Base-by-base conservation (phyloP, 1,284 basidiomycete genomes). In the Malassezia brasiliensis region DNA sequence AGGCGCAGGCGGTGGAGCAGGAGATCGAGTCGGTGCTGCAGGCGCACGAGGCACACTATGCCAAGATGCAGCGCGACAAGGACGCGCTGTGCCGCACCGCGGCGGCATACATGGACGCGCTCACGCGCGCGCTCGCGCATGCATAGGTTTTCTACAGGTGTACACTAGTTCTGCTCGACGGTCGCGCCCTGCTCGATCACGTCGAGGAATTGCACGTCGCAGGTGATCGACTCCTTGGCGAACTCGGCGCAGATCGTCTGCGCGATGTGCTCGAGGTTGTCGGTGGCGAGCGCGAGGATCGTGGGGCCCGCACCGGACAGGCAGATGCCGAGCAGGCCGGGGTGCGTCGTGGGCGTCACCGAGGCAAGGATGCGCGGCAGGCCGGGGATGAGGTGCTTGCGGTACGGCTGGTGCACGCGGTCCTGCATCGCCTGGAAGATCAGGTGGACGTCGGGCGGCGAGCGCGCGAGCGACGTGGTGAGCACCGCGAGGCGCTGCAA, bases 371-470 rank as follows among this genome's bases (percentile, higher is more conserved):
- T 67, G 9, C 62, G 56, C 11, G 65, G 62, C 17, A 74, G 81
- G 31, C 93, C 94, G 39, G 94, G 94, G 58, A 99, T 96, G 52
- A 98, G 79, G 38, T 81, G 77, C 77, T 87, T 88, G 34, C 94
- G 83, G 76, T 96, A 98, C 0, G 94, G 94, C 75, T 99, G 94
- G 76, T 98, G 94, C 12, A 99, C 82, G 46, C 87, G 83, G 78
- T 99, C 94, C 75, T 96, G 96, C 94, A 98, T 98, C 0, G 93
- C 94, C 76, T 98, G 91, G 77, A 93, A 98, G 64, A 98, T 96
- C 25, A 99, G 83, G 39, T 85, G 85, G 0, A 90, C 82, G 74
- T 98, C 89, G 0, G 91, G 91, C 1, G 94, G 93, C 12, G 84
- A 83, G 70, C 87, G 85, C 0, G 84, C 86, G 6, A 99, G 82